Base-by-base conservation (phyloP, 2,329 filamentous ascomycete species). In the Xylaria sp. region DNA sequence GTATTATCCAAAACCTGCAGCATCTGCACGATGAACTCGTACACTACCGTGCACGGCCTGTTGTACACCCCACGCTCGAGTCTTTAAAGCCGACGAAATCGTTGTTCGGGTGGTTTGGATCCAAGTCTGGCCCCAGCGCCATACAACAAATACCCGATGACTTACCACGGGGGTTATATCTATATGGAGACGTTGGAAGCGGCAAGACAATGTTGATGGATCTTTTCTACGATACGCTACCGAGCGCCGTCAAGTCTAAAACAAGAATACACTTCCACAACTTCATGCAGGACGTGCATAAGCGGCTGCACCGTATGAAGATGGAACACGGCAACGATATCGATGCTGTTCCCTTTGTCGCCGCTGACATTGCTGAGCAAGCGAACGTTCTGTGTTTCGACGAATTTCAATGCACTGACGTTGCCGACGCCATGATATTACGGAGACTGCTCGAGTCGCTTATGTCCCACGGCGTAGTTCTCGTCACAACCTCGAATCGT, bases 141-240 rank as follows among this genome's bases (percentile, higher is more conserved):
- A 77, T 83, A 15, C 77, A 78, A 53, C 76, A 79, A 5, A 90
- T 96, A 21, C 88, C 92, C 0, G 77, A 83, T n/a, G 83, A 89
- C 65, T 81, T 97, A 1, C 95, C 95, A 0, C 90, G 92, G 67
- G 95, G 95, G 0, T 79, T 99, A 31, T 99, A 99, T 77, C 90
- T 99, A 76, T 97, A 91, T 72, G 95, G 95, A 60, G 95, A 99
- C 75, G 95, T 99, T 2, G 95, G 95, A 40, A 96, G 92, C 71
- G 95, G 95, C 64, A 99, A 99, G 83, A 99, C 95, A 2, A 99
- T 99, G 95, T 83, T 99, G 73, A 99, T 99, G 95, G 94, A 99
- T 74, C 82, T 99, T 51, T 97, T 98, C 77, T 97, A 93, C 79
- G 93, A 98, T 67, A 97, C 94, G 0, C 81, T 98, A 21, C 95